Base-by-base conservation (phyloP, 306 rosid species). In the Sophora flavescens region DNA sequence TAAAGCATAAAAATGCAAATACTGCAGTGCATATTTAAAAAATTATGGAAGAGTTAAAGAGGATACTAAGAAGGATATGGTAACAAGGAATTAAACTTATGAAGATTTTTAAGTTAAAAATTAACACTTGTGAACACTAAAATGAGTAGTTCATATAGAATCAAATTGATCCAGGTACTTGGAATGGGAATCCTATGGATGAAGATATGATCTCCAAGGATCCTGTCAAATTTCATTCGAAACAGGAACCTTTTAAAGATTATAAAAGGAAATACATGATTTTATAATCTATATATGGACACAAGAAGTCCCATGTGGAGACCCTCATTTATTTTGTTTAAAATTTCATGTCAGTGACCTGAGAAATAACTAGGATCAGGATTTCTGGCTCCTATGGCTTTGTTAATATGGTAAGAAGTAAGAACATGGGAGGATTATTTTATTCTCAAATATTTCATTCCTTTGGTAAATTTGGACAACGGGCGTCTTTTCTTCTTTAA, bases 401-500 rank as follows among this genome's bases (percentile, higher is more conserved):
- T 51, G 44, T 53, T 32, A 36, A 13, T 45, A 32, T 26, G 47
- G 13, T n/a, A n/a, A n/a, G n/a, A n/a, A n/a, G 6, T 54, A 26
- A n/a, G 64, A 64, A 39, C 44, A 14, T 4, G 9, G 11, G 28
- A 52, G 64, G n/a, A 26, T n/a, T n/a, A n/a, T n/a, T n/a, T n/a
- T n/a, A n/a, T n/a, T n/a, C n/a, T n/a, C n/a, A n/a, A n/a, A n/a
- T n/a, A n/a, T n/a, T n/a, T n/a, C n/a, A n/a, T n/a, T n/a, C n/a
- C 36, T 76, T 76, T 39, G 39, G 44, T 70, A 47, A 76, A 63
- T 68, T 56, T 42, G 52, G 38, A 22, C 14, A 1, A 26, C 9
- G 16, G n/a, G 32, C 26, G 1, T 42, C 11, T 68, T 74, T 50
- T 45, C 47, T 15, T 17, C 53, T 63, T 36, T 28, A 39, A 4